phyloP scores from a whole-genome alignment of 164 flowering plant genomes.

The Protea cynaroides region DNA sequence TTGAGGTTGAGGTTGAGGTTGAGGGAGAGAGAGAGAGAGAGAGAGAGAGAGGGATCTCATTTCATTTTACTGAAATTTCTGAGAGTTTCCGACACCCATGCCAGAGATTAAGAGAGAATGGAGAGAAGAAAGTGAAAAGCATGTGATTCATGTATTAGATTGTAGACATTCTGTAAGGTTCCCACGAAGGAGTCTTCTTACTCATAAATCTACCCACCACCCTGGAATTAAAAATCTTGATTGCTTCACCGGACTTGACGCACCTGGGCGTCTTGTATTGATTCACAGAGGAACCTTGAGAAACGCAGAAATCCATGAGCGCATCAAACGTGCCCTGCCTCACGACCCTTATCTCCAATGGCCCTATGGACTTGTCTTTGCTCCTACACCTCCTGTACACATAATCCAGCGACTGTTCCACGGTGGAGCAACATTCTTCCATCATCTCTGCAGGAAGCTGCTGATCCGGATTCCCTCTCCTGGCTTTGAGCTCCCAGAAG shows the following conservation, averaged over 20 bases:
- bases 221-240: slow-evolving; percentile 24
- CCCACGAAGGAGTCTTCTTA: neutral
- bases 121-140: too few relatives aligned
- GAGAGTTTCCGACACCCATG: neutral
- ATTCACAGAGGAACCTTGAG: slow-evolving; percentile 36
- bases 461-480: neutral
- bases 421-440: slow-evolving; percentile 9
- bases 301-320: slow-evolving; percentile 35
- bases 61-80: neutral
- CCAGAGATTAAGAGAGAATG: too few relatives aligned
- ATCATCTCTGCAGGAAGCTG: slow-evolving; percentile 1
- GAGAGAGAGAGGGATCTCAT: neutral
- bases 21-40: neutral
- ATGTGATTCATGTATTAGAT: too few relatives aligned
- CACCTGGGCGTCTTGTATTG: slow-evolving; percentile 50
- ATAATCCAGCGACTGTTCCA: slow-evolving; percentile 11
- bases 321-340: slow-evolving; percentile 33
- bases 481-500: slow-evolving; percentile 7
- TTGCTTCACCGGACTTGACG: slow-evolving; percentile 27
- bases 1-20: too few relatives aligned
- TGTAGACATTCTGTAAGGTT: neutral
- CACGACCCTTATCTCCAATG: slow-evolving; percentile 41
- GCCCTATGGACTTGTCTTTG: slow-evolving; percentile 8
- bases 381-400: slow-evolving; percentile 9
- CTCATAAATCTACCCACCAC: slow-evolving; percentile 27